Evolutionary conservation across 2,329 filamentous ascomycete genomes (phyloP).

Genomic region (Sporothrix phasma): DNA sequence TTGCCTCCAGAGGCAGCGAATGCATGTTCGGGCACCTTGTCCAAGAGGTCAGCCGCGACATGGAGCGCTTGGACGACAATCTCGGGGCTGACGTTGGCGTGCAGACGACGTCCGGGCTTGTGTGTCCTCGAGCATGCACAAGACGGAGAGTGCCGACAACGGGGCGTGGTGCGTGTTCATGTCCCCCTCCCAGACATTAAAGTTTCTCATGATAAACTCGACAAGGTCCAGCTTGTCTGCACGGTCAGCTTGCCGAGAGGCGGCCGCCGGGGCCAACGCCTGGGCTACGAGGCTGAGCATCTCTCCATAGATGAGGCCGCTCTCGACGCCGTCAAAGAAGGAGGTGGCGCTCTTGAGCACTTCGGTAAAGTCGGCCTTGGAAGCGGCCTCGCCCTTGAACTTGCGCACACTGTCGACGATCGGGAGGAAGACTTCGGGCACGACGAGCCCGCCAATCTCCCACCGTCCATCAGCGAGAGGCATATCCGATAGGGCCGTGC

Average conservation of each 20-base stretch:
- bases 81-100: background rate
- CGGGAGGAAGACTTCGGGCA: conserved; percentile 80
- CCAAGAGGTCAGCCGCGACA: conserved; percentile 49
- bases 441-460: conserved; percentile 87
- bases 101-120: conserved; percentile 27
- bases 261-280: conserved; percentile 42
- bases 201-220: conserved; percentile 72
- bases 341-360: conserved; percentile 86
- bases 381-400: conserved; percentile 56
- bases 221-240: conserved; percentile 61
- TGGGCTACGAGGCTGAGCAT: conserved; percentile 58
- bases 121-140: conserved; percentile 49
- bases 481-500: conserved; percentile 85
- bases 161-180: conserved; percentile 85
- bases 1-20: conserved; percentile 33
- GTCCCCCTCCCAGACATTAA: conserved; percentile 92
- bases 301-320: conserved; percentile 82
- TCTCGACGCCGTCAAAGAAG: conserved; percentile 97
- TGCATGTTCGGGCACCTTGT: conserved; percentile 54
- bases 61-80: conserved; percentile 29
- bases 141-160: conserved; percentile 56
- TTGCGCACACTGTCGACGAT: conserved; percentile 69
- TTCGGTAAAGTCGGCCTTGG: conserved; percentile 67
- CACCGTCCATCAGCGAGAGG: conserved; percentile 94
- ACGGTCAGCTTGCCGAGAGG: conserved; percentile 36